Percentiles rank a stretch among this genome's conserved stretches.
These are phyloP conservation scores for Podaxis rugospora DNA, from an alignment of 768 basidiomycete genomes.

Conservation along the genomic window DNA sequence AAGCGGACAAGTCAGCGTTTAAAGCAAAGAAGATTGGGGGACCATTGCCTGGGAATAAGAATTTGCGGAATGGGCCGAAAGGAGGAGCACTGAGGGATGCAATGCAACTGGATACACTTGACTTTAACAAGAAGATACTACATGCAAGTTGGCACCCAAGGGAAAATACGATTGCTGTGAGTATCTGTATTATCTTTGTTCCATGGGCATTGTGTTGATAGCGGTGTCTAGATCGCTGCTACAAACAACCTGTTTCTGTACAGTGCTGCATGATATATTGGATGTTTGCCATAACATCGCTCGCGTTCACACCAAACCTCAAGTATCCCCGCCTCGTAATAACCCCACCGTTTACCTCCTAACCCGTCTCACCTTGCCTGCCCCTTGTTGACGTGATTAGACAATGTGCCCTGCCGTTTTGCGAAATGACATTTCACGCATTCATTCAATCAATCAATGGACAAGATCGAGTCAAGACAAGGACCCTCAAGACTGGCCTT, in stretches of 20 bases:
- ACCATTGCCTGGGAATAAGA: slow-evolving; percentile 67
- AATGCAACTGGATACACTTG: slow-evolving; percentile 81
- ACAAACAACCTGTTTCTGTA: slow-evolving; percentile 95
- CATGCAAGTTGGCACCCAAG: slow-evolving; percentile 97
- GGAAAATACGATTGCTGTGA: slow-evolving; percentile 96
- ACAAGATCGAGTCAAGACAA: slow-evolving; percentile 6
- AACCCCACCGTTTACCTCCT: not conserved
- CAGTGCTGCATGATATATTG: slow-evolving; percentile 54
- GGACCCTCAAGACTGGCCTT: not conserved
- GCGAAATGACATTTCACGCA: slow-evolving; percentile 2
- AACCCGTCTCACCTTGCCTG: not conserved
- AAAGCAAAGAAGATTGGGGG: slow-evolving; percentile 99
- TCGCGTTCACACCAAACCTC: not conserved
- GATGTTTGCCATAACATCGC: slow-evolving; percentile 10
- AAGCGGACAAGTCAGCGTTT: slow-evolving; percentile 99
- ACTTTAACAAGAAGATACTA: slow-evolving; percentile 97
- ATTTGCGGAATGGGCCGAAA: slow-evolving; percentile 73
- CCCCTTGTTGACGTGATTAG: slow-evolving; percentile 5
- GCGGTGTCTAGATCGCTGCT: slow-evolving; percentile 71
- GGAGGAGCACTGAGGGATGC: slow-evolving; percentile 67
- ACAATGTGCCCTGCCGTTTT: not conserved
- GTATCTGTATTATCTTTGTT: slow-evolving; percentile 23
- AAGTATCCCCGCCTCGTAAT: not conserved
- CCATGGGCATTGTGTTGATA: slow-evolving; percentile 4
- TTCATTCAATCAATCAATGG: slow-evolving; percentile 9